A percentile compares a stretch with the other conserved stretches of the same genome.
Evolutionary conservation across 2,329 filamentous ascomycete species (phyloP).

Genomic region (Colletotrichum acutatum): DNA sequence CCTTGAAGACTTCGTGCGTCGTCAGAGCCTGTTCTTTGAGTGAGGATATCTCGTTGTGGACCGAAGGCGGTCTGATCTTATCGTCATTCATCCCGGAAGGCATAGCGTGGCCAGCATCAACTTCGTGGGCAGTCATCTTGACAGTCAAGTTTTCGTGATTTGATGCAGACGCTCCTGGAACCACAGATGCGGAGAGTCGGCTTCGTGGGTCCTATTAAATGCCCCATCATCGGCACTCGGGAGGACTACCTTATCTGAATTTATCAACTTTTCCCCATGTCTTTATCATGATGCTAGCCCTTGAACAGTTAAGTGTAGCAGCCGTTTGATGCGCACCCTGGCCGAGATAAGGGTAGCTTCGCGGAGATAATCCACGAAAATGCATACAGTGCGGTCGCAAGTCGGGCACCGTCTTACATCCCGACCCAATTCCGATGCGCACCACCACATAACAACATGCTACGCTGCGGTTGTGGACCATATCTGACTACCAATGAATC

Average conservation of each 20-base stretch:
- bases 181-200: background rate
- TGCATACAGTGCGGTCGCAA: background rate
- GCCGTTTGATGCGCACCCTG: background rate
- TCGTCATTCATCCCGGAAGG: background rate
- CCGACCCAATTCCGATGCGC: background rate
- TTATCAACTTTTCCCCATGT: background rate
- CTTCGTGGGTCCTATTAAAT: background rate
- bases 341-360: background rate
- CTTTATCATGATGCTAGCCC: background rate
- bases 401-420: background rate
- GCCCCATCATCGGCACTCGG: background rate
- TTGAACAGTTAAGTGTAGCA: background rate
- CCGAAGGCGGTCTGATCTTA: background rate
- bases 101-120: background rate
- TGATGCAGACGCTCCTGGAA: background rate
- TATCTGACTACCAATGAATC: background rate
- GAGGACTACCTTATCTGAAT: background rate
- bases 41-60: background rate
- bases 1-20: conserved; percentile 40
- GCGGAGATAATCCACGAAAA: background rate
- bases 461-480: background rate
- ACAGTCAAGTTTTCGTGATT: background rate
- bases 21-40: background rate
- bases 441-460: background rate
- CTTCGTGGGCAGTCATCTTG: background rate